Conservation (phyloP, 345 rosid species). For the thale cress (Arabidopsis thaliana) region TAIR10.1 NC_003076.8:16723501-16724000, state of each 20-base stretch:
- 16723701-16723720: conserved; percentile 47
- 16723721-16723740: conserved; percentile 45
- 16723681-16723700: conserved; percentile 45
- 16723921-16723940: conserved; percentile 24
- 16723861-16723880: conserved; percentile 48
- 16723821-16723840: conserved; percentile 31
- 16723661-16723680: conserved; percentile 43
- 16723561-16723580: conserved; percentile 42
- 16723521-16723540: conserved; percentile 44
- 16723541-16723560: conserved; percentile 43
- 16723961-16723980: conserved; percentile 30
- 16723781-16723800: conserved; percentile 43
- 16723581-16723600: conserved; percentile 34
- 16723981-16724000: not conserved
- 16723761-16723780: conserved; percentile 48
- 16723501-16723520: conserved; percentile 51
- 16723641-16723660: conserved; percentile 46
- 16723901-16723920: conserved; percentile 8
- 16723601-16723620: conserved; percentile 46
- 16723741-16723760: conserved; percentile 42
- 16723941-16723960: conserved; percentile 39
- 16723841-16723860: conserved; percentile 47
- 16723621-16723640: conserved; percentile 44
- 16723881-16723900: conserved; percentile 40
- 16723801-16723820: conserved; percentile 35